Conservation (phyloP, 169 alveolate species). For the Condylostoma magnum region DNA sequence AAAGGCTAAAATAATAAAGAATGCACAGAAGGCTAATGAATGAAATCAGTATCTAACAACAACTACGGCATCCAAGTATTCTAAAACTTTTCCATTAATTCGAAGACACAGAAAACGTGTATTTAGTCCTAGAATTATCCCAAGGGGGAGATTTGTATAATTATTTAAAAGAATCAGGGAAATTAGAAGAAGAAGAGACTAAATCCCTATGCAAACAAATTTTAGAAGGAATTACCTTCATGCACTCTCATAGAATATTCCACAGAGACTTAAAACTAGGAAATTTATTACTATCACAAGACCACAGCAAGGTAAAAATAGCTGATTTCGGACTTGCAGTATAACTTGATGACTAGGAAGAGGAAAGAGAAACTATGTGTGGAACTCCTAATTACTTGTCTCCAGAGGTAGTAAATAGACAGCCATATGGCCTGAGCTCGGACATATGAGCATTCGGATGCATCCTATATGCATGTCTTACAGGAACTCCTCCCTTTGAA, state of each 20-base stretch:
- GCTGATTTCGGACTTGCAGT: constrained; percentile 69
- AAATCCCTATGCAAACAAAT: constrained; percentile 33
- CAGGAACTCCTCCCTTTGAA: constrained; percentile 80
- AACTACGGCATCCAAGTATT: constrained; percentile 54
- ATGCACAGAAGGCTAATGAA: constrained; percentile 23
- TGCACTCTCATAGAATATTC: constrained; percentile 57
- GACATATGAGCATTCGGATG: constrained; percentile 80
- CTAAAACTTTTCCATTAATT: constrained; percentile 58
- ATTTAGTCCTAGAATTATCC: constrained; percentile 72
- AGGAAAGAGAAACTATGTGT: constrained; percentile 53
- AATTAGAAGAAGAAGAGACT: constrained; percentile 38
- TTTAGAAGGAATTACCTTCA: constrained; percentile 52
- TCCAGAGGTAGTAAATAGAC: constrained; percentile 50
- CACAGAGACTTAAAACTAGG: constrained; percentile 76
- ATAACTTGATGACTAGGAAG: constrained; percentile 33
- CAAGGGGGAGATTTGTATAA: constrained; percentile 67
- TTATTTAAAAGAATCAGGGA: constrained; percentile 43
- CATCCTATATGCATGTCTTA: constrained; percentile 62
- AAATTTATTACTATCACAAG: constrained; percentile 48
- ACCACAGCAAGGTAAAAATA: constrained; percentile 46
- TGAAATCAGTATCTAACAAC: constrained; percentile 42
- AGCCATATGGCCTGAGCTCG: constrained; percentile 56
- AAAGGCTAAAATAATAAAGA: not conserved
- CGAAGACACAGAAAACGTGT: constrained; percentile 64
- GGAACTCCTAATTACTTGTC: constrained; percentile 61